Conservation (phyloP, 768 basidiomycete genomes). For the Kwoniella heveanensis region DNA sequence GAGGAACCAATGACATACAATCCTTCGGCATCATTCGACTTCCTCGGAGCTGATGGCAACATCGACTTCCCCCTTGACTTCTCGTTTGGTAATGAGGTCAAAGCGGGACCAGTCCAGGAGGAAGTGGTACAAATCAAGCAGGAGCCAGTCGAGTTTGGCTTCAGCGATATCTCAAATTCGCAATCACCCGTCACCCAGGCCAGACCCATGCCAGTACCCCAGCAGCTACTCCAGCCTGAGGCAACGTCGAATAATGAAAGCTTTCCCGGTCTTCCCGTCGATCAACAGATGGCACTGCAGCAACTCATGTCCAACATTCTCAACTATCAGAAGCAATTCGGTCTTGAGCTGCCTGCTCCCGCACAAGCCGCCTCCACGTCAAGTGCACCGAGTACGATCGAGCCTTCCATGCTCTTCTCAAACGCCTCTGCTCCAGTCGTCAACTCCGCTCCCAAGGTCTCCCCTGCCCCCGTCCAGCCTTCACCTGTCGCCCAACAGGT, state of each 20-base stretch:
- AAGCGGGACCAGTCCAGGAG: slow-evolving; percentile 6
- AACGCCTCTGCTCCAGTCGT: slow-evolving; percentile 4
- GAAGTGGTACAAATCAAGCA: slow-evolving; percentile 34
- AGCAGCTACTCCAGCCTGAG: slow-evolving; percentile 11
- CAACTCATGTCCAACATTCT: slow-evolving; percentile 43
- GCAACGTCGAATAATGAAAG: not conserved
- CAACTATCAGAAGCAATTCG: slow-evolving; percentile 37
- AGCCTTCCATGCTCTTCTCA: slow-evolving; percentile 35
- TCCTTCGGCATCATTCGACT: slow-evolving; percentile 19
- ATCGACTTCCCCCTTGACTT: slow-evolving; percentile 32
- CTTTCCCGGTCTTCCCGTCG: slow-evolving; percentile 34
- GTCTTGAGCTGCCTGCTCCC: slow-evolving; percentile 20
- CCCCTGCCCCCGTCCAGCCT: slow-evolving; percentile 6
- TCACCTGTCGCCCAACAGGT: slow-evolving; percentile 5
- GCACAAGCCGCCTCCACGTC: not conserved
- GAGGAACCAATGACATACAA: slow-evolving; percentile 21
- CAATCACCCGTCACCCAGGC: slow-evolving; percentile 18
- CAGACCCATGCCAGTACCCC: slow-evolving; percentile 15
- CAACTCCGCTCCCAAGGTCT: slow-evolving; percentile 1
- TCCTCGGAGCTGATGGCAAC: slow-evolving; percentile 13
- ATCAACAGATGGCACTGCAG: slow-evolving; percentile 44
- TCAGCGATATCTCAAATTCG: slow-evolving; percentile 19
- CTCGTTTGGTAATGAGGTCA: slow-evolving; percentile 19
- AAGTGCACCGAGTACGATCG: slow-evolving; percentile 21
- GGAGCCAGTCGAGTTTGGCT: slow-evolving; percentile 43